These are phyloP conservation scores for Biscogniauxia sp. DNA, from an alignment of 2,329 filamentous ascomycete genomes.

Conservation along the genomic window DNA sequence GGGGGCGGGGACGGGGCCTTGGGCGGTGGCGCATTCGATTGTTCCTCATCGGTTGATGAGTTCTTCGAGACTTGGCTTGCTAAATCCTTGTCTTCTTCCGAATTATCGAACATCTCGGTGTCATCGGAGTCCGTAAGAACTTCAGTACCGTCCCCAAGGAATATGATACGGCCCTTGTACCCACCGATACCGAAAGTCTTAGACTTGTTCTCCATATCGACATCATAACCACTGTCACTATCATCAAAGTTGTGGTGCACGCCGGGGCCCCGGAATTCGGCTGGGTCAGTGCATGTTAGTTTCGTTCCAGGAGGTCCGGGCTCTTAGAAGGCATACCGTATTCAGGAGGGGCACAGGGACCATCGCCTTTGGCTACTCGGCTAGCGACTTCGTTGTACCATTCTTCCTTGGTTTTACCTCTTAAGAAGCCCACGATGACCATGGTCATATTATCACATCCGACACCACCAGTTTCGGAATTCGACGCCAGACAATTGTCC, in stretches of 20 bases:
- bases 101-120: slow-evolving; percentile 88
- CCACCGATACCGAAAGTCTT: slow-evolving; percentile 65
- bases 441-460: slow-evolving; percentile 99
- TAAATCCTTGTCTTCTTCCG: slow-evolving; percentile 81
- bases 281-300: slow-evolving; percentile 46
- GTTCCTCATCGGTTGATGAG: slow-evolving; percentile 27
- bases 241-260: slow-evolving; percentile 82
- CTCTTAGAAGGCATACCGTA: slow-evolving; percentile 75
- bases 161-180: slow-evolving; percentile 83
- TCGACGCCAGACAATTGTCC: slow-evolving; percentile 98
- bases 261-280: slow-evolving; percentile 80
- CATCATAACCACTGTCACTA: slow-evolving; percentile 73
- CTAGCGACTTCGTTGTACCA: slow-evolving; percentile 97
- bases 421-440: slow-evolving; percentile 82
- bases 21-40: slow-evolving; percentile 30
- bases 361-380: slow-evolving; percentile 93
- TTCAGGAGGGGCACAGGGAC: slow-evolving; percentile 96
- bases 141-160: slow-evolving; percentile 93
- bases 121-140: slow-evolving; percentile 86
- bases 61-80: slow-evolving; percentile 78
- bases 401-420: slow-evolving; percentile 91
- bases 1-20: slow-evolving; percentile 33
- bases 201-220: slow-evolving; percentile 65
- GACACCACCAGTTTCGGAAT: slow-evolving; percentile 95
- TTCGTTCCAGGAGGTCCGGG: slow-evolving; percentile 27